Percentiles rank a stretch among this genome's conserved stretches.
phyloP scores from a whole-genome alignment of 1,284 basidiomycete species.

The Erythrobasidium hasegawianum region DNA sequence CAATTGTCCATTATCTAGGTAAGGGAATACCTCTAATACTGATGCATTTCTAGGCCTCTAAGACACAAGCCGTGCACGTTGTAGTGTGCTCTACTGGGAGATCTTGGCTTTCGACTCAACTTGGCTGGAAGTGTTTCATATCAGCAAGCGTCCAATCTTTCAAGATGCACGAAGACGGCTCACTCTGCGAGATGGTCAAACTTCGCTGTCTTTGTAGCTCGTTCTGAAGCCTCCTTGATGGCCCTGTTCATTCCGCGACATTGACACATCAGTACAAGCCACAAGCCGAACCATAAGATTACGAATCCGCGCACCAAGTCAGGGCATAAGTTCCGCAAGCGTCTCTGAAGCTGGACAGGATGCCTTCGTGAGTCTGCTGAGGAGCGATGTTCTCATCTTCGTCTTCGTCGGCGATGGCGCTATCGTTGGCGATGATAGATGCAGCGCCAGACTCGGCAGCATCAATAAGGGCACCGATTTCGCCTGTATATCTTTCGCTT shows the following conservation, averaged over 20 bases:
- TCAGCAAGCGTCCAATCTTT: not conserved
- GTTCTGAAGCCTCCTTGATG: conserved; percentile 43
- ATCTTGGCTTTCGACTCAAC: conserved; percentile 1
- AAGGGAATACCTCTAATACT: no score
- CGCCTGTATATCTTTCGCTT: not conserved
- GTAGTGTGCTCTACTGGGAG: not conserved
- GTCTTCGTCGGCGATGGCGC: conserved; percentile 42
- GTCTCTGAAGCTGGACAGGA: conserved; percentile 58
- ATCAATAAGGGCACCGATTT: conserved; percentile 44
- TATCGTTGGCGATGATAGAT: conserved; percentile 25
- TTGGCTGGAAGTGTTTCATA: not conserved
- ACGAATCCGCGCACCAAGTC: conserved; percentile 63
- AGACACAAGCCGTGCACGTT: no score
- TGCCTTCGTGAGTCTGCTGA: conserved; percentile 32
- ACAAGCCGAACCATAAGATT: not conserved
- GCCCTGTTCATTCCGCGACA: conserved; percentile 41
- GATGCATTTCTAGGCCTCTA: no score
- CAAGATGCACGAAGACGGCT: not conserved
- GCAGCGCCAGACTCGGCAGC: conserved; percentile 35
- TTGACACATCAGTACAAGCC: not conserved
- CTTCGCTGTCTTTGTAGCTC: conserved; percentile 39
- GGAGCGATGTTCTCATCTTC: conserved; percentile 42
- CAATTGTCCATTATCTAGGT: no score
- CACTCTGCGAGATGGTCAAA: conserved; percentile 16
- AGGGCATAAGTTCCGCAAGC: conserved; percentile 81